Conservation (phyloP, 2,329 filamentous ascomycete genomes). For the Harringtonia lauricola region DNA sequence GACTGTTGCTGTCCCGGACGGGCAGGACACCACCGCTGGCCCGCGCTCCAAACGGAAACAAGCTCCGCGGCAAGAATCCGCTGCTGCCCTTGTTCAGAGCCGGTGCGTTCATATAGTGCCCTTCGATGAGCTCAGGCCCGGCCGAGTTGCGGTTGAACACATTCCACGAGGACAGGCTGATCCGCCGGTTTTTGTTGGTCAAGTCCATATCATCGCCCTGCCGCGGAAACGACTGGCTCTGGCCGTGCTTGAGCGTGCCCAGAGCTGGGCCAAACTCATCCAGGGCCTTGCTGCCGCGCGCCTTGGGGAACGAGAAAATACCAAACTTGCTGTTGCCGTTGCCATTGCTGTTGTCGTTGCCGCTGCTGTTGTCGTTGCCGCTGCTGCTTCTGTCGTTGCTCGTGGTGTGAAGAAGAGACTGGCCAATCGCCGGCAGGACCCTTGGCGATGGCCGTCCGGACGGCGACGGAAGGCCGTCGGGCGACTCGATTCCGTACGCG, state of each 20-base stretch:
- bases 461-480: constrained; percentile 30
- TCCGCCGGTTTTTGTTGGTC: constrained; percentile 39
- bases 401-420: too few relatives aligned
- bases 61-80: constrained; percentile 28
- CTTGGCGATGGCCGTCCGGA: too few relatives aligned
- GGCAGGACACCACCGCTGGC: constrained; percentile 33
- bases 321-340: constrained; percentile 32
- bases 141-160: constrained; percentile 44
- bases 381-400: constrained; percentile 29
- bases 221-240: constrained; percentile 69
- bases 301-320: constrained; percentile 51
- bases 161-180: constrained; percentile 48
- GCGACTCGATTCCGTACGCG: constrained; percentile 31
- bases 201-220: constrained; percentile 45
- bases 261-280: constrained; percentile 52
- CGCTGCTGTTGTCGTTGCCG: too few relatives aligned
- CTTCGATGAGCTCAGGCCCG: constrained; percentile 31
- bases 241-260: constrained; percentile 57
- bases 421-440: constrained; percentile 11
- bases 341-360: too few relatives aligned
- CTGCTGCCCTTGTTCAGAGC: constrained; percentile 17
- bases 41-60: constrained; percentile 40
- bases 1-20: constrained; percentile 45
- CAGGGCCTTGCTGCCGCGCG: constrained; percentile 47
- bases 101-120: constrained; percentile 12